Conservation (phyloP, 176 grass and related monocot species). For the Poa annua region DNA sequence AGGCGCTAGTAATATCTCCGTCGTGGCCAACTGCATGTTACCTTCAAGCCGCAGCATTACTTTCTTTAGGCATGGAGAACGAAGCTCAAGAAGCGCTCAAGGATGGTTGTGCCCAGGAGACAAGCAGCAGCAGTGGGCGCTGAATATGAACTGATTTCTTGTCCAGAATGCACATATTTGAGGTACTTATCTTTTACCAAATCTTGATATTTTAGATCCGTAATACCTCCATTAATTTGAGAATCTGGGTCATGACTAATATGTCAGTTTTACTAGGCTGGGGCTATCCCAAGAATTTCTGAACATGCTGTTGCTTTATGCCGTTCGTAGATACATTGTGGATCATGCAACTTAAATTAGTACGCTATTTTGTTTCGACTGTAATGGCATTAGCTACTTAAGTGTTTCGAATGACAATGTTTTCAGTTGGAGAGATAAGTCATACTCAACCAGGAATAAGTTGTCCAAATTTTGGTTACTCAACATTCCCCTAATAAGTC, state of each 20-base stretch:
- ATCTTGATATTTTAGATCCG: background rate
- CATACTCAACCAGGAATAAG: background rate
- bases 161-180: constrained; percentile 48
- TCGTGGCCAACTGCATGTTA: constrained; percentile 91
- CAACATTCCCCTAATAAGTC: constrained; percentile 14
- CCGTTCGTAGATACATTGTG: background rate
- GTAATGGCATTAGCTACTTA: constrained; percentile 25
- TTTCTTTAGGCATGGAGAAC: constrained; percentile 83
- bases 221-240: background rate
- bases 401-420: background rate
- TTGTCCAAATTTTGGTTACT: constrained; percentile 9
- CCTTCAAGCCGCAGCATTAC: constrained; percentile 80
- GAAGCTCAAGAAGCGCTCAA: constrained; percentile 87
- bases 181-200: constrained; percentile 33
- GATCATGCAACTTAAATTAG: background rate
- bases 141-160: constrained; percentile 49
- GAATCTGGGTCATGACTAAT: background rate
- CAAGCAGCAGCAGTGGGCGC: constrained; percentile 51
- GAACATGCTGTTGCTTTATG: background rate
- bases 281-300: background rate
- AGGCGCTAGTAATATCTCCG: constrained; percentile 90
- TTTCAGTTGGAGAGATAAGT: background rate
- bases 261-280: background rate
- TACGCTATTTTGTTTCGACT: background rate
- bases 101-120: constrained; percentile 77